phyloP scores from a whole-genome alignment of 2,329 filamentous ascomycete species.

The Lachnellula suecica region DNA sequence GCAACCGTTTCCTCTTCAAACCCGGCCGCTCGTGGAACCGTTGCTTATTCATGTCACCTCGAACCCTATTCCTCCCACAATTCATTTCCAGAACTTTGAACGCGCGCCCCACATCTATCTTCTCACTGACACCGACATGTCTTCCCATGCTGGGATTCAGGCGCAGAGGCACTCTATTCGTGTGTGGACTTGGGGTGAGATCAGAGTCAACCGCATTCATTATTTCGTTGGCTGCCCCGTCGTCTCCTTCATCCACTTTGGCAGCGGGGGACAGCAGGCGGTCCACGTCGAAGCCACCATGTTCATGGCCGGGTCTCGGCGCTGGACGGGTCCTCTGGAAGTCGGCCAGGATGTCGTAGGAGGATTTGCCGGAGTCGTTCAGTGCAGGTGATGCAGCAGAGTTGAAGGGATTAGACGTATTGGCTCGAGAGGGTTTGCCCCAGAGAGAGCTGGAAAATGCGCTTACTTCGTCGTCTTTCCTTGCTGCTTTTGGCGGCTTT shows the following conservation, averaged over 20 bases:
- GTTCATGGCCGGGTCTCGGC: no score
- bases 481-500: not conserved
- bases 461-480: not conserved
- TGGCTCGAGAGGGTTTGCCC: not conserved
- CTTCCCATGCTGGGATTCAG: constrained; percentile 29
- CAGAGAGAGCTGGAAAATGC: constrained; percentile 2
- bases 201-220: no score
- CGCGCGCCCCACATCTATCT: constrained; percentile 26
- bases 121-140: constrained; percentile 15
- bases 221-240: no score
- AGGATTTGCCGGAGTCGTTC: constrained; percentile 6
- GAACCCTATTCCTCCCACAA: constrained; percentile 56
- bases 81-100: constrained; percentile 38
- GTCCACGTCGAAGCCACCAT: no score
- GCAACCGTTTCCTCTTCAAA: constrained; percentile 73
- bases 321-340: not conserved
- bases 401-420: not conserved
- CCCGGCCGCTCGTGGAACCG: constrained; percentile 74
- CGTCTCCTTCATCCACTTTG: no score
- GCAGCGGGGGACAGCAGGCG: no score
- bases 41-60: constrained; percentile 55
- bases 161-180: constrained; percentile 12
- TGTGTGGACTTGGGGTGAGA: not conserved
- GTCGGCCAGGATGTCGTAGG: constrained; percentile 10
- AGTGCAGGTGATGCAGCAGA: not conserved